Evolutionary conservation across 257 asterid species (phyloP).

Genomic region (Jaltomata sinuosa): DNA sequence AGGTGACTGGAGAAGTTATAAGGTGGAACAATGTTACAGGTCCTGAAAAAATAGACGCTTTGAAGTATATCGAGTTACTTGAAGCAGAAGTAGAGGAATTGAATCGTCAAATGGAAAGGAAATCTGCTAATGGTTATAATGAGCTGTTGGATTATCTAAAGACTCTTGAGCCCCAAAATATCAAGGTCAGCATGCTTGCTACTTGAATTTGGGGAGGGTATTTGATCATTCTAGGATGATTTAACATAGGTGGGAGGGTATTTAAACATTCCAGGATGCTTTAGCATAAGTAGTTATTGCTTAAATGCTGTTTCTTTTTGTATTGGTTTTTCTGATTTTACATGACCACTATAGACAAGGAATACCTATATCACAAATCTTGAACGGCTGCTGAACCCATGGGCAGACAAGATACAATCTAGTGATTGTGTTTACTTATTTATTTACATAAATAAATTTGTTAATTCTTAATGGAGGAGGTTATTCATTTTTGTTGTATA

Average conservation of each 20-base stretch:
- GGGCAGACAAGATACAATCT: neutral
- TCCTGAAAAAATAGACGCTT: slow-evolving; percentile 80
- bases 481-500: neutral
- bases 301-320: neutral
- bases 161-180: slow-evolving; percentile 93
- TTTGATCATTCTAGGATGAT: slow-evolving; percentile 8
- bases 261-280: slow-evolving; percentile 1
- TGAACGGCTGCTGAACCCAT: neutral
- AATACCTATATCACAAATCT: neutral
- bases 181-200: slow-evolving; percentile 50
- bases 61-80: slow-evolving; percentile 89
- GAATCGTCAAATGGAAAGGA: slow-evolving; percentile 72
- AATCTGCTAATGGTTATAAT: slow-evolving; percentile 58
- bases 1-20: slow-evolving; percentile 88
- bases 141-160: slow-evolving; percentile 84
- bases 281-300: neutral
- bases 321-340: neutral
- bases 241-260: neutral
- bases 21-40: slow-evolving; percentile 93
- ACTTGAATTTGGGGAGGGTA: neutral
- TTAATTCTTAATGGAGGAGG: neutral
- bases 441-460: neutral
- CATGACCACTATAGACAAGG: neutral
- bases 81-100: slow-evolving; percentile 98
- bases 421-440: neutral